Evolutionary conservation across 2,329 filamentous ascomycete species (phyloP).

Genomic region (Microcyclospora pomicola): DNA sequence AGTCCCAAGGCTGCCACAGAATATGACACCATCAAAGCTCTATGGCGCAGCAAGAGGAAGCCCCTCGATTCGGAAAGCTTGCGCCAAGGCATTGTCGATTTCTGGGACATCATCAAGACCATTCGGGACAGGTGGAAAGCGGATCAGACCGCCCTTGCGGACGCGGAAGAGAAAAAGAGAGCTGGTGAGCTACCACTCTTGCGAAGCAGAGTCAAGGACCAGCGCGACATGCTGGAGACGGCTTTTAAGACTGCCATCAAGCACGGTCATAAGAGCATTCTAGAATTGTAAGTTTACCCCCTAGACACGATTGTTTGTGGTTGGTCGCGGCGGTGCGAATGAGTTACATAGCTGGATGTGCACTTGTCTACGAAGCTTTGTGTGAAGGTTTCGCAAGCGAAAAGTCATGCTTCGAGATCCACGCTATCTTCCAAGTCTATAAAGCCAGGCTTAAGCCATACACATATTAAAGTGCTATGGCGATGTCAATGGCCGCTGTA

Average conservation of each 20-base stretch:
- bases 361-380: too few relatives aligned
- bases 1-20: slow-evolving; percentile 38
- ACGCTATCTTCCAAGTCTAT: too few relatives aligned
- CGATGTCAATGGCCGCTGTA: too few relatives aligned
- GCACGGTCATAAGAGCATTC: slow-evolving; percentile 33
- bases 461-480: too few relatives aligned
- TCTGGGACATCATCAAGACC: slow-evolving; percentile 46
- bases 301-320: slow-evolving; percentile 2
- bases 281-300: slow-evolving; percentile 26
- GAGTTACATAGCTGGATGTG: neutral
- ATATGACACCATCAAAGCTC: slow-evolving; percentile 47
- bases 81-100: slow-evolving; percentile 39
- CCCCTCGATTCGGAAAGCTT: slow-evolving; percentile 37
- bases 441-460: too few relatives aligned
- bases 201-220: slow-evolving; percentile 42
- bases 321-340: neutral
- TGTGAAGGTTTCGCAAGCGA: too few relatives aligned
- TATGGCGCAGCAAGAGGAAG: slow-evolving; percentile 44
- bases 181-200: slow-evolving; percentile 39
- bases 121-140: slow-evolving; percentile 49
- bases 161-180: slow-evolving; percentile 45
- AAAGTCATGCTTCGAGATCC: too few relatives aligned
- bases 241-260: slow-evolving; percentile 33
- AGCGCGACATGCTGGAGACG: slow-evolving; percentile 43
- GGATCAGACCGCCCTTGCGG: slow-evolving; percentile 40